These are phyloP conservation scores for Phoma sp. DNA, from an alignment of 2,329 filamentous ascomycete genomes.

Conservation along the genomic window DNA sequence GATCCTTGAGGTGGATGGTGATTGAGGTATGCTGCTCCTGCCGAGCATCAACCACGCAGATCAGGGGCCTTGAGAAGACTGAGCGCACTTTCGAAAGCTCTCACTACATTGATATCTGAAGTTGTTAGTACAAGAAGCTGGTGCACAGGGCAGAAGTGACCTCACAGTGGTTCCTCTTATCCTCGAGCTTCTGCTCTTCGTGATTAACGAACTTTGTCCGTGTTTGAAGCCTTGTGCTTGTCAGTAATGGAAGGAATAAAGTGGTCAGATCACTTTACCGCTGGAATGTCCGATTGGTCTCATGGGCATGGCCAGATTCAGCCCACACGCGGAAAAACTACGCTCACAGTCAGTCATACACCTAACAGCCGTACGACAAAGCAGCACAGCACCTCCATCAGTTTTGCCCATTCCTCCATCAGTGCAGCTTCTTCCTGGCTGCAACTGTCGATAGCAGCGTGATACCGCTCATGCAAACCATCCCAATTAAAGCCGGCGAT, in stretches of 20 bases:
- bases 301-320: slow-evolving; percentile 71
- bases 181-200: slow-evolving; percentile 72
- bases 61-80: slow-evolving; percentile 46
- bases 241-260: neutral
- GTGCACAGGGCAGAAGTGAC: neutral
- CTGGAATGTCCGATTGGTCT: slow-evolving; percentile 78
- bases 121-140: neutral
- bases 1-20: slow-evolving; percentile 1
- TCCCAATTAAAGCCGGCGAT: slow-evolving; percentile 75
- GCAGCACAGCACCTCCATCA: slow-evolving; percentile 41
- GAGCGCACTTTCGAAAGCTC: slow-evolving; percentile 58
- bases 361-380: neutral
- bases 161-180: slow-evolving; percentile 83
- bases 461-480: slow-evolving; percentile 74
- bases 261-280: slow-evolving; percentile 57
- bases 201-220: slow-evolving; percentile 77
- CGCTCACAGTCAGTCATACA: slow-evolving; percentile 12
- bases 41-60: slow-evolving; percentile 35
- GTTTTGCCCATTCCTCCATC: slow-evolving; percentile 68
- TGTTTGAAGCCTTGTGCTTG: slow-evolving; percentile 71
- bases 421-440: slow-evolving; percentile 69
- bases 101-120: slow-evolving; percentile 54
- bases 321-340: slow-evolving; percentile 86
- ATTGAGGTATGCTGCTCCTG: slow-evolving; percentile 34
- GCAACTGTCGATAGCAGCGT: slow-evolving; percentile 67